phyloP scores from a whole-genome alignment of 495 filamentous ascomycete genomes.

The Podospora pseudopauciseta region DNA sequence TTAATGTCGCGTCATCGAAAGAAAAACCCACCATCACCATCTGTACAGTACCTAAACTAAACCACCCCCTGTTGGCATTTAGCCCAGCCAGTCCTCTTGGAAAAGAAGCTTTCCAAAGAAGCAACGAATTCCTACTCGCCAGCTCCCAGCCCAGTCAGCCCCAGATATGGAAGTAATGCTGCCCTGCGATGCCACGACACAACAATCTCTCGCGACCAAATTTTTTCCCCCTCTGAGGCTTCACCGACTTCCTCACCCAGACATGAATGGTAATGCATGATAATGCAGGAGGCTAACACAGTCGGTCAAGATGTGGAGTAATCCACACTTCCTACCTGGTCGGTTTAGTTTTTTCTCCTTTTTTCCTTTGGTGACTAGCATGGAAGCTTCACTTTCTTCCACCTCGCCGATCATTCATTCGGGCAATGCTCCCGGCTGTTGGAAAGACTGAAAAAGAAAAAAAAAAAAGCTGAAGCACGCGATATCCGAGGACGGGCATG shows the following conservation, averaged over 20 bases:
- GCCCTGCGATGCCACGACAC: slow-evolving; percentile 30
- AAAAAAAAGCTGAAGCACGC: not conserved
- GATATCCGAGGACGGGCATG: not conserved
- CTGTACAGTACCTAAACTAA: not conserved
- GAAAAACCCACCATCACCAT: not conserved
- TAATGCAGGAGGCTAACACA: slow-evolving; percentile 29
- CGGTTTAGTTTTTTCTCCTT: slow-evolving; percentile 1
- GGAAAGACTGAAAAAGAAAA: not conserved
- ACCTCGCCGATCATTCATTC: not conserved
- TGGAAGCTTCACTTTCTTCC: not conserved
- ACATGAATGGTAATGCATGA: slow-evolving; percentile 28
- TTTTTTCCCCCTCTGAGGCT: slow-evolving; percentile 13
- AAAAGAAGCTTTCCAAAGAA: not conserved
- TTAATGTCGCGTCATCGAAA: slow-evolving; percentile 26
- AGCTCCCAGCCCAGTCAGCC: not conserved
- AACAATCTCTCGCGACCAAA: slow-evolving; percentile 13
- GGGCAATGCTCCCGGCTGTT: not conserved
- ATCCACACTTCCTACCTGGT: slow-evolving; percentile 12
- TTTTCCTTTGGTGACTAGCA: not conserved
- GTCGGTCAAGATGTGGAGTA: slow-evolving; percentile 32
- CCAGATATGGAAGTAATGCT: not conserved
- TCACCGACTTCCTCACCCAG: slow-evolving; percentile 22
- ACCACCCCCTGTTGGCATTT: not conserved
- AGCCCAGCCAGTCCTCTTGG: not conserved
- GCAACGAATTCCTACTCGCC: not conserved